Evolutionary conservation across 1,284 basidiomycete genomes (phyloP), one percentile per base, ranked within the genome.

Genomic region (Melampsora americana): DNA sequence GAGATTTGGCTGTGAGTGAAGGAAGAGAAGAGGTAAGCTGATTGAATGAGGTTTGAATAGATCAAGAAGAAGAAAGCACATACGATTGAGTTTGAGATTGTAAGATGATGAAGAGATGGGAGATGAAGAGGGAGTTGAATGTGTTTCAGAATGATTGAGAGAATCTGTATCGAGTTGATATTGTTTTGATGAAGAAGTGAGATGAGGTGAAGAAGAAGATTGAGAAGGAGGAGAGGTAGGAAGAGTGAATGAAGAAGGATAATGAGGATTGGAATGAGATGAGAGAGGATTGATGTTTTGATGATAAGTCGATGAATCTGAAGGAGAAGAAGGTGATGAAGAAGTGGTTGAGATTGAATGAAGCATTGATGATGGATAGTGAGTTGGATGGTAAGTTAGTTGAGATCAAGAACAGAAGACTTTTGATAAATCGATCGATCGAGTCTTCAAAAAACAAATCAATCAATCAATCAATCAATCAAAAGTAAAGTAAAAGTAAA

Each of bases 1-100:
- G 12, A 16, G 62, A 46, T 44, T 46, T n/a, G 65, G 18, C 42
- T 46, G 44, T 64, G 23, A 16, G 66, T 66, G 65, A 23, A 26
- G 39, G 14, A 7, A 16, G 9, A 23, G 20, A 30, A 2, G 64
- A 44, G 42, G 64, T 7, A 6, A 39, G 12, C 23, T 65, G 62
- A 16, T 26, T 66, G 64, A 23, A 4, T 39, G 42, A 11, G 32
- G 32, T 53, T n/a, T 20, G 12, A 23, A 12, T 5, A 53, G 50
- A 53, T 20, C 20, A 16, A 53, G 50, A 53, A 16, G 14, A 53
- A 53, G 23, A 53, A 53, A 23, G 14, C 5, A 53, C 50, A 3
- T 5, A 53, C 50, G 12, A 12, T 3, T 53, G 50, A 53, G 23
- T 18, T n/a, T 39, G n/a, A n/a, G n/a, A n/a, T n/a, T n/a, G n/a